phyloP scores from a whole-genome alignment of 2,329 filamentous ascomycete genomes.

The Erysiphe neolycopersici region DNA sequence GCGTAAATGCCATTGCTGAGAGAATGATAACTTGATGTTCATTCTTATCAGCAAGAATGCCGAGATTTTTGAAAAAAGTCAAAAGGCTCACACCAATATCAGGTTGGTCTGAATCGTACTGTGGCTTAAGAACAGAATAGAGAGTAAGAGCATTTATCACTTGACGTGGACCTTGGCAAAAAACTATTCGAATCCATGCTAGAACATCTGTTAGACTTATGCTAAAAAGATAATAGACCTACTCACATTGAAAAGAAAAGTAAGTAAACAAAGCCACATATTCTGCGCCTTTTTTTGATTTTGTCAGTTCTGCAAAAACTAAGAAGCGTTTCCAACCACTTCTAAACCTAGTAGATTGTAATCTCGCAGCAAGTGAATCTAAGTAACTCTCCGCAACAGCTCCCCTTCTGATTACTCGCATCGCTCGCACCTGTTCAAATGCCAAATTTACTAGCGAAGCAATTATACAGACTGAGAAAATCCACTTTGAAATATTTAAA shows the following conservation, averaged over 20 bases:
- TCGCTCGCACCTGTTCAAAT: slow-evolving; percentile 56
- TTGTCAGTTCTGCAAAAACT: slow-evolving; percentile 45
- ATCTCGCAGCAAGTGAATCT: slow-evolving; percentile 58
- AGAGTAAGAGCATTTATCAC: slow-evolving; percentile 75
- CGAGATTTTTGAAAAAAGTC: slow-evolving; percentile 65
- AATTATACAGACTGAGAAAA: slow-evolving; percentile 81
- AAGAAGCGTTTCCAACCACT: slow-evolving; percentile 61
- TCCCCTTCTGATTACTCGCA: slow-evolving; percentile 56
- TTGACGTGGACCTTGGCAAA: slow-evolving; percentile 81
- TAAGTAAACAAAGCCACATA: slow-evolving; percentile 48
- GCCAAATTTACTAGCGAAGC: slow-evolving; percentile 60
- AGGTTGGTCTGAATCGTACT: slow-evolving; percentile 33
- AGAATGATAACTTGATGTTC: slow-evolving; percentile 60
- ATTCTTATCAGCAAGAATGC: slow-evolving; percentile 42
- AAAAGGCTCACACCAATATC: slow-evolving; percentile 36
- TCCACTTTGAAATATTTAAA: slow-evolving; percentile 67
- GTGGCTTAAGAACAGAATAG: slow-evolving; percentile 53
- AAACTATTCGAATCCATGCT: slow-evolving; percentile 70
- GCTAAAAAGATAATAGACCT: slow-evolving; percentile 2
- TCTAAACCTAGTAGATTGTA: slow-evolving; percentile 58
- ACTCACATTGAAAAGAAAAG: slow-evolving; percentile 35
- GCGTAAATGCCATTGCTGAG: slow-evolving; percentile 74
- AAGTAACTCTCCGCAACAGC: slow-evolving; percentile 82
- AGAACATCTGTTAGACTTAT: slow-evolving; percentile 3
- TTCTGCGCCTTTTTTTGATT: slow-evolving; percentile 45